Evolutionary conservation across 1,139 yeast species (phyloP).

Genomic region (Yamadazyma mexicana): DNA sequence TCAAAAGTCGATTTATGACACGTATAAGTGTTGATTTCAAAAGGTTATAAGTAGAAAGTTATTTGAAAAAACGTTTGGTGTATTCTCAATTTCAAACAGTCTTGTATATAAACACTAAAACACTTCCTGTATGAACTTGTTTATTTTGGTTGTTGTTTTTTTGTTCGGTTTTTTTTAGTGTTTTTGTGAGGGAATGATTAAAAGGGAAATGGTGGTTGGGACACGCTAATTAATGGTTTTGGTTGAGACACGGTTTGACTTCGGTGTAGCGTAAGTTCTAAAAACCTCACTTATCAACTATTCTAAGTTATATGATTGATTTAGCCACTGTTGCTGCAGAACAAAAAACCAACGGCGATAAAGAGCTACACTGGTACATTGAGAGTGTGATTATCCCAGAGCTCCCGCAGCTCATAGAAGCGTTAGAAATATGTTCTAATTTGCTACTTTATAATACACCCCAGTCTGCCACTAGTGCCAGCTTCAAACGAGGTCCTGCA

Average conservation of each 20-base stretch:
- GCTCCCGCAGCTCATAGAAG: constrained; percentile 41
- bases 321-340: not conserved
- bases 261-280: too few species aligned
- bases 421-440: constrained; percentile 40
- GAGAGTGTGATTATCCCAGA: constrained; percentile 33
- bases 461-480: constrained; percentile 22
- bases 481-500: constrained; percentile 21
- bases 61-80: not conserved
- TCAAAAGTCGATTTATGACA: too few species aligned
- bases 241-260: not conserved
- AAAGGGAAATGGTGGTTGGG: not conserved
- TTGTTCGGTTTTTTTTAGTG: constrained; percentile 10
- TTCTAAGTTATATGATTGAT: too few species aligned
- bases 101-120: constrained; percentile 4
- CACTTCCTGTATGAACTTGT: constrained; percentile 5
- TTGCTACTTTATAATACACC: constrained; percentile 40
- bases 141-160: constrained; percentile 2
- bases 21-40: not conserved
- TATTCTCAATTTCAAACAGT: constrained; percentile 4
- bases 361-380: constrained; percentile 45
- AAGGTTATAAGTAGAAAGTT: not conserved
- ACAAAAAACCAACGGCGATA: constrained; percentile 26
- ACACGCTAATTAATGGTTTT: not conserved
- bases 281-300: too few species aligned
- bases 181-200: constrained; percentile 4